Percentiles rank a stretch among this genome's conserved stretches.
phyloP scores from a whole-genome alignment of 495 filamentous ascomycete genomes.

The Penicillium ochrochloron region DNA sequence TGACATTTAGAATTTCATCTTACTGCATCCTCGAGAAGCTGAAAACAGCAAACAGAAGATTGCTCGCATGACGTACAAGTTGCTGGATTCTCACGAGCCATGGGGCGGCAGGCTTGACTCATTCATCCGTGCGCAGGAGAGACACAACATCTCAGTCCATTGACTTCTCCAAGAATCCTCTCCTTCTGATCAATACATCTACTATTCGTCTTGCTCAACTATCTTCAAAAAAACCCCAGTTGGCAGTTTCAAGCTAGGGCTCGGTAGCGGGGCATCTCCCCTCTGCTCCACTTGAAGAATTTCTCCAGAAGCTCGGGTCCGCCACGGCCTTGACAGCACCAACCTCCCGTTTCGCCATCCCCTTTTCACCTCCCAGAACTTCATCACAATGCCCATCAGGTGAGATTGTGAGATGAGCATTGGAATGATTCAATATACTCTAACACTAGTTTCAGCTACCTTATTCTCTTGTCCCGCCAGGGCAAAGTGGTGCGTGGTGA shows the following conservation, averaged over 20 bases:
- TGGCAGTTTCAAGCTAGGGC: conserved; percentile 29
- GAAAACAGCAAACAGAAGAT: not conserved
- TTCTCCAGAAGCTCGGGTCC: conserved; percentile 43
- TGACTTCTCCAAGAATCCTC: not conserved
- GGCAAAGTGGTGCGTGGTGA: conserved; percentile 85
- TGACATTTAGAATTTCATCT: not conserved
- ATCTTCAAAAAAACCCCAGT: conserved; percentile 1
- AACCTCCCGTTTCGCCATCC: conserved; percentile 29
- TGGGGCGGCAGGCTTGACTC: conserved; percentile 9
- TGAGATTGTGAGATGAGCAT: conserved; percentile 35
- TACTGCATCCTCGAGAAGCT: not conserved
- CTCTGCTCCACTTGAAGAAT: conserved; percentile 44
- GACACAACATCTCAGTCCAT: not conserved
- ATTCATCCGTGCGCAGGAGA: conserved; percentile 8
- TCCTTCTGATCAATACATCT: not conserved
- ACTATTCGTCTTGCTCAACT: not conserved
- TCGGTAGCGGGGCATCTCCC: conserved; percentile 36
- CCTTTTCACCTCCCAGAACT: conserved; percentile 18
- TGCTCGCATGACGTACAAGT: not conserved
- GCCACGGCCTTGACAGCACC: conserved; percentile 21
- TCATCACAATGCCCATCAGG: conserved; percentile 64
- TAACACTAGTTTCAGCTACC: conserved; percentile 69
- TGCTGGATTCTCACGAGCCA: not conserved
- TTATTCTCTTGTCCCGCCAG: conserved; percentile 96
- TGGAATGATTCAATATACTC: not conserved